Base-by-base conservation (phyloP, 768 basidiomycete species). In the Myochromella boudieri region DNA sequence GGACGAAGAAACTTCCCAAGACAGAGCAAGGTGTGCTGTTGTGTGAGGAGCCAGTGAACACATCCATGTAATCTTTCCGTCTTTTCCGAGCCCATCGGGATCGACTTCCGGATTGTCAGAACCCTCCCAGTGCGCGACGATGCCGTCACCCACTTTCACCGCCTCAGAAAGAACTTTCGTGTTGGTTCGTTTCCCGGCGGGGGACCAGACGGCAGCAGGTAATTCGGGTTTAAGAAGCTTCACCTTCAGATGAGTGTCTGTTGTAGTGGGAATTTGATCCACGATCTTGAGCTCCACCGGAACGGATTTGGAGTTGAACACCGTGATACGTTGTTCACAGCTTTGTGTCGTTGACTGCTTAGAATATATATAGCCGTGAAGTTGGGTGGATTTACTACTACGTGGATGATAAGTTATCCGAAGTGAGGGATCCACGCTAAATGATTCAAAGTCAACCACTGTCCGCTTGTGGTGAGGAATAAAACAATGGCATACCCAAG, bases 351-450 rank as follows among this genome's bases (percentile, higher is more conserved):
- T 50, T n/a, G n/a, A n/a, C 5, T 60, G 58, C 45, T 72, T 71
- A 37, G 37, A 57, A 53, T 67, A 67, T 37, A 71, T 65, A 0
- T 69, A 70, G 1, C 67, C 58, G 26, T 64, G 52, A 0, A 64
- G 59, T 10, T 54, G 46, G n/a, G n/a, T n/a, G n/a, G n/a, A n/a
- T 33, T 67, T 70, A 43, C 67, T 68, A 47, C 56, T 56, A 18
- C 58, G 55, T 2, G 69, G 67, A 45, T 68, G 69, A 50, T 74
- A 73, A 3, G 64, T 67, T 26, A 72, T 46, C 1, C 68, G 68
- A 42, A 74, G 56, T 2, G 69, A 64, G 3, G 69, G 63, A 48
- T 76, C 72, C 18, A 9, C 24, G n/a, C 8, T 37, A 26, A 44
- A 36, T 28, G 11, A 26, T 15, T 2, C 26, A 31, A 15, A 18